phyloP scores from a whole-genome alignment of 257 asterid genomes.

The Marsdenia floribunda region DNA sequence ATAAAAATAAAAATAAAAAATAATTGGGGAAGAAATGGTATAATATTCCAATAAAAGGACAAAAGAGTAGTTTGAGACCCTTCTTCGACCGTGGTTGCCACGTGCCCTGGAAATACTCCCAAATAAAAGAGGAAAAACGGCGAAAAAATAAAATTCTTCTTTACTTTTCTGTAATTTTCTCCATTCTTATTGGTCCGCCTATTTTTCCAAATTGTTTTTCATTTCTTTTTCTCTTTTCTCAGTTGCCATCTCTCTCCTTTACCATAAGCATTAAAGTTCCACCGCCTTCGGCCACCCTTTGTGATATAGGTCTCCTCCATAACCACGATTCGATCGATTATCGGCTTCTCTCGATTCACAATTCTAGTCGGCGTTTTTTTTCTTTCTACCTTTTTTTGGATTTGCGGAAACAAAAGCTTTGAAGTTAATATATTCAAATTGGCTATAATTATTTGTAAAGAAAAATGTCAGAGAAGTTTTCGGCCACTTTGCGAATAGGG shows the following conservation, averaged over 20 bases:
- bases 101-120: neutral
- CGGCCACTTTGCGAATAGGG: conserved; percentile 88
- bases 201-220: neutral
- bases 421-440: no score
- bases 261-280: neutral
- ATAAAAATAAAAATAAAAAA: no score
- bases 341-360: neutral
- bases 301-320: neutral
- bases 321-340: neutral
- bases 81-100: neutral
- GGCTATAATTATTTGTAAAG: neutral
- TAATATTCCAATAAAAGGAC: no score
- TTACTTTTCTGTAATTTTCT: neutral
- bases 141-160: neutral
- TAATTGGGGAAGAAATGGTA: no score
- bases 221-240: neutral
- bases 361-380: neutral
- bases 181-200: neutral
- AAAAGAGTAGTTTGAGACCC: no score
- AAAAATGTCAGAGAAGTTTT: conserved; percentile 77
- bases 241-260: neutral
- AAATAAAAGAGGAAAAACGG: neutral
- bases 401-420: neutral
- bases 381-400: neutral
- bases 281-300: neutral